Evolutionary conservation across 1,284 basidiomycete genomes (phyloP), one percentile per base, ranked within the genome.

Genomic region (Anthracocystis walkeri): DNA sequence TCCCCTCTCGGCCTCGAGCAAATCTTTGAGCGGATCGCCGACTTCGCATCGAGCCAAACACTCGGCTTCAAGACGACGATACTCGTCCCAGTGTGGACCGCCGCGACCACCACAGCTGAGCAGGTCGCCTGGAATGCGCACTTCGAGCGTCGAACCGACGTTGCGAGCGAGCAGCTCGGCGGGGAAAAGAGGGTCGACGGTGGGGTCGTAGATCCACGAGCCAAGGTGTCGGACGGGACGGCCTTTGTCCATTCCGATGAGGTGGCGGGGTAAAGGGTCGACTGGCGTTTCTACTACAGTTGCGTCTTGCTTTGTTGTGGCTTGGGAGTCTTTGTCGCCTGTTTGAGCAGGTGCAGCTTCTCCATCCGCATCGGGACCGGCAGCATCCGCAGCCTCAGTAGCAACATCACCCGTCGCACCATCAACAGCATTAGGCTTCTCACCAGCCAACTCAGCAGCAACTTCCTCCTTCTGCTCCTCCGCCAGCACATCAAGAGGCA

Each of bases 91-190:
- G 41, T 44, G 38, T 10, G 70, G 68, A 20, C 76, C 49, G 27
- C 63, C 58, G 27, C 64, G 35, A 31, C 51, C 31, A 45, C 63
- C 59, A n/a, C 59, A 62, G 42, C 61, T 67, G 51, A 82, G 64
- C 29, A 67, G 56, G 25, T 69, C 75, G 29, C 83, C 83, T 0
- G 73, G 58, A 45, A 85, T 83, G 50, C 83, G 81, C 18, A 85
- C 80, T 46, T 85, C 83, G 21, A 85, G 35, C 0, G 83, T 84
- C 2, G 82, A 78, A 16, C 82, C 83, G 16, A 85, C 74, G 50
- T 85, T 83, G 46, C 65, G 61, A 7, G 77, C 74, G 33, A 85
- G 67, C 40, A 85, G 58, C 53, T 84, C 82, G 42, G 78, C 79
- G 3, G 83, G 82, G 27, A 85, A 66, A 3, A 81, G 69, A 8